Evolutionary conservation across 2,329 filamentous ascomycete species (phyloP), one percentile per base, ranked within the genome.

Genomic region (Teratosphaeria viscida): DNA sequence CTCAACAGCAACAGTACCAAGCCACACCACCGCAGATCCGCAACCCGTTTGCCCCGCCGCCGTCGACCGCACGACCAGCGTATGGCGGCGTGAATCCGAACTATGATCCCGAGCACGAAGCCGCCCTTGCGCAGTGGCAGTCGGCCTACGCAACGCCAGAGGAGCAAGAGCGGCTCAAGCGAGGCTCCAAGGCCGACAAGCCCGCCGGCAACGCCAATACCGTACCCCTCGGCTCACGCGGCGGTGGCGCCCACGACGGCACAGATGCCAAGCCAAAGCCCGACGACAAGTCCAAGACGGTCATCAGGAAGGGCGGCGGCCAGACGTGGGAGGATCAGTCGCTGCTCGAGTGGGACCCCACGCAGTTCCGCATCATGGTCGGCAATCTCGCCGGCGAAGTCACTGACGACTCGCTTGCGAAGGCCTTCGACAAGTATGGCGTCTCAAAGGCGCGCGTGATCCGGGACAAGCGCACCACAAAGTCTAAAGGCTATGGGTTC

Each of bases 341-440:
- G 0, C 83, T 99, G 3, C 82, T 97, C 2, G 94, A 97, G 73
- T 99, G 94, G 94, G 92, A 97, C 71, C 92, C 92, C 1, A 84
- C 88, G 32, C 94, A 99, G 72, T 89, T 96, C 70, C 90, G 94
- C 39, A 84, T 99, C 52, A 97, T 97, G 74, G 91, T 97, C 16
- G 94, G 94, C 64, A 99, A 99, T 73, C 82, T 99, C 57, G 94
- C 94, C 49, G 94, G 94, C 66, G 94, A 99, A 78, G 94, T 95
- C 34, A 99, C 94, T 1, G 94, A 99, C 74, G 94, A 99, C 59
- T 94, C 90, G 1, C 81, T 99, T 11, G 81, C 94, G 68, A 99
- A 99, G 76, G 94, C 94, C 1, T 99, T 99, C 69, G 81, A 89
- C 23, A 85, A 87, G 61, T 99, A 95, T 81, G 95, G 90, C 1